These are phyloP conservation scores for Amniculicola lignicola DNA, from an alignment of 495 filamentous ascomycete species.

Conservation along the genomic window DNA sequence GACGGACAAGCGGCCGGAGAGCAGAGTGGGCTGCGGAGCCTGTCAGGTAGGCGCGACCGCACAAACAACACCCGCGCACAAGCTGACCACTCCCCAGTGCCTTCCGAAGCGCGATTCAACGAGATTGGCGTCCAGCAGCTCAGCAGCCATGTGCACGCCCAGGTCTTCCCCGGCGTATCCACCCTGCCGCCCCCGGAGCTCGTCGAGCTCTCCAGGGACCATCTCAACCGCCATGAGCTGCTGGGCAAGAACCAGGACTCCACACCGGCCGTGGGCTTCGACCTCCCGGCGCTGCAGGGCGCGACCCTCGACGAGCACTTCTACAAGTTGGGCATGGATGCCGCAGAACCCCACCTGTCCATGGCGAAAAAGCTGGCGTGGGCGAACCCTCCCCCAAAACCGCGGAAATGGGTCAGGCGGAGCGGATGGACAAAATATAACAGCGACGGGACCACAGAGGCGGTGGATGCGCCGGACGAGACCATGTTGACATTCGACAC, in stretches of 20 bases:
- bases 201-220: conserved; percentile 72
- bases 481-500: conserved; percentile 88
- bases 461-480: conserved; percentile 73
- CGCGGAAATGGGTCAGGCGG: conserved; percentile 71
- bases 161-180: conserved; percentile 68
- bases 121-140: conserved; percentile 93
- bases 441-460: conserved; percentile 64
- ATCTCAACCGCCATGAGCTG: conserved; percentile 84
- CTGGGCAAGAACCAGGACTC: conserved; percentile 81
- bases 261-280: conserved; percentile 72
- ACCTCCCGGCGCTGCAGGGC: conserved; percentile 77
- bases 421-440: conserved; percentile 96
- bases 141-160: conserved; percentile 72
- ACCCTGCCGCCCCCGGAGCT: conserved; percentile 63
- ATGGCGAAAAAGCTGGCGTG: conserved; percentile 70
- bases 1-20: neutral
- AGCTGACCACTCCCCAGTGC: conserved; percentile 44
- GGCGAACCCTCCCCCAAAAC: conserved; percentile 65
- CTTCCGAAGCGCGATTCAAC: conserved; percentile 69
- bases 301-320: conserved; percentile 91
- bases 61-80: neutral
- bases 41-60: conserved; percentile 15
- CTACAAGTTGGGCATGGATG: conserved; percentile 80
- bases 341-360: conserved; percentile 79
- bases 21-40: neutral